Conservation (phyloP, 23 red algal genomes). For the Gracilaria gracilis region DNA sequence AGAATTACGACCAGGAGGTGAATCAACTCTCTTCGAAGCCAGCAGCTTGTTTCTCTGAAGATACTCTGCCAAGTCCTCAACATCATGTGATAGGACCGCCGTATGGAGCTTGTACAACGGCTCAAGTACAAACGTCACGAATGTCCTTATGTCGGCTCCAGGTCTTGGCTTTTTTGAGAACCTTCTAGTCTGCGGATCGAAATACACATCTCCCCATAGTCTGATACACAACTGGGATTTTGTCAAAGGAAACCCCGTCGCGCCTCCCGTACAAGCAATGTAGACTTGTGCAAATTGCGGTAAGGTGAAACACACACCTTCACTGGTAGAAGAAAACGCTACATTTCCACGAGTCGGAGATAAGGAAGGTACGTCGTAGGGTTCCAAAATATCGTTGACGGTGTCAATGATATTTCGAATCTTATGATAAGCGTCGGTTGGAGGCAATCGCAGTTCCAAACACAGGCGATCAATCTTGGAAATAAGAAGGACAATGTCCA, state of each 20-base stretch:
- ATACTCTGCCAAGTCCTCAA: slow-evolving; percentile 73
- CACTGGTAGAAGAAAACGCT: slow-evolving; percentile 76
- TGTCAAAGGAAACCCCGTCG: slow-evolving; percentile 20
- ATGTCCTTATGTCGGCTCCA: slow-evolving; percentile 52
- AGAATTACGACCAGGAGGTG: not conserved
- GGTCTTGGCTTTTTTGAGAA: slow-evolving; percentile 47
- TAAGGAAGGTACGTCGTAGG: slow-evolving; percentile 27
- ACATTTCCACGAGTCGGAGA: slow-evolving; percentile 79
- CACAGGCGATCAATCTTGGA: slow-evolving; percentile 92
- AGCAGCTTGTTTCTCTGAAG: slow-evolving; percentile 54
- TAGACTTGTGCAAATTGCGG: slow-evolving; percentile 73
- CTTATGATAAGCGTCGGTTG: slow-evolving; percentile 90
- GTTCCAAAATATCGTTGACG: slow-evolving; percentile 70
- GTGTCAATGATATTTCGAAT: slow-evolving; percentile 82
- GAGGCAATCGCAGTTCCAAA: slow-evolving; percentile 90
- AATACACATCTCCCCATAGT: slow-evolving; percentile 92
- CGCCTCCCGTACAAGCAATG: slow-evolving; percentile 17
- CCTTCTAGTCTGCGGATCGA: slow-evolving; percentile 58
- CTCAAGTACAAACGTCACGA: slow-evolving; percentile 92
- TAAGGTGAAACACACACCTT: slow-evolving; percentile 82
- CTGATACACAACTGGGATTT: slow-evolving; percentile 60
- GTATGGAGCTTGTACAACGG: slow-evolving; percentile 95
- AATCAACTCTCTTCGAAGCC: not conserved
- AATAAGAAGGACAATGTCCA: slow-evolving; percentile 90
- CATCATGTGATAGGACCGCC: slow-evolving; percentile 69